Percentiles rank a stretch among this genome's conserved stretches.
These are phyloP conservation scores for Nicotiana noctiflora DNA, from an alignment of 257 asterid species.

Conservation along the genomic window DNA sequence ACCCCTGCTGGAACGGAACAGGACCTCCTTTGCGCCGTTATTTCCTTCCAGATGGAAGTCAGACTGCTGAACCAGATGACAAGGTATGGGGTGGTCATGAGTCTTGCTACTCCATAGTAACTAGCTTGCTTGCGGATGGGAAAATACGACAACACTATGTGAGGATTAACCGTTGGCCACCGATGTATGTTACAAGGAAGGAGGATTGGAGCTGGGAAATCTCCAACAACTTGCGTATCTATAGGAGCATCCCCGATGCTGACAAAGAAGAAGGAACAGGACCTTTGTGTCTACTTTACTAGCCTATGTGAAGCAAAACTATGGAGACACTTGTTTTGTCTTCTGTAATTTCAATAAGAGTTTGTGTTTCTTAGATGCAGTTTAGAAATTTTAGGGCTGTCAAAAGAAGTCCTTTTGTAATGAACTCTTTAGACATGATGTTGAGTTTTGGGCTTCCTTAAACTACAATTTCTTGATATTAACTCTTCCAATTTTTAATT, in stretches of 20 bases:
- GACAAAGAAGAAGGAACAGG: slow-evolving; percentile 47
- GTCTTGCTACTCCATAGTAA: slow-evolving; percentile 60
- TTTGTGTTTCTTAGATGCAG: background rate
- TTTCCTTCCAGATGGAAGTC: slow-evolving; percentile 81
- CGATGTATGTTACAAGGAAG: slow-evolving; percentile 43
- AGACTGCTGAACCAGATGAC: slow-evolving; percentile 59
- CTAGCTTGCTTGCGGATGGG: slow-evolving; percentile 51
- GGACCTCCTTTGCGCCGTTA: slow-evolving; percentile 51
- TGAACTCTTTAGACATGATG: background rate
- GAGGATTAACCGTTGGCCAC: slow-evolving; percentile 75
- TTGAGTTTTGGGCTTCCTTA: background rate
- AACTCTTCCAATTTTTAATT: background rate
- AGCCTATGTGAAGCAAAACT: background rate
- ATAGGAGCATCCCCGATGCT: slow-evolving; percentile 60
- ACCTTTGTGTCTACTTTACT: slow-evolving; percentile 28
- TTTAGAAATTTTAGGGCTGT: background rate
- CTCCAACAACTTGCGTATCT: slow-evolving; percentile 39
- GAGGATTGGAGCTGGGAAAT: slow-evolving; percentile 80
- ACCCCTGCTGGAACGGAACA: slow-evolving; percentile 61
- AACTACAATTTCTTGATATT: background rate
- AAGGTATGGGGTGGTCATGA: slow-evolving; percentile 91
- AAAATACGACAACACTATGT: slow-evolving; percentile 67
- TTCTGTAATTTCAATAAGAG: background rate
- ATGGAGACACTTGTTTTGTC: background rate
- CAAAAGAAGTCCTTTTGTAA: background rate